Conservation (phyloP, 768 basidiomycete species). For the Podaxis mareebaensis region DNA sequence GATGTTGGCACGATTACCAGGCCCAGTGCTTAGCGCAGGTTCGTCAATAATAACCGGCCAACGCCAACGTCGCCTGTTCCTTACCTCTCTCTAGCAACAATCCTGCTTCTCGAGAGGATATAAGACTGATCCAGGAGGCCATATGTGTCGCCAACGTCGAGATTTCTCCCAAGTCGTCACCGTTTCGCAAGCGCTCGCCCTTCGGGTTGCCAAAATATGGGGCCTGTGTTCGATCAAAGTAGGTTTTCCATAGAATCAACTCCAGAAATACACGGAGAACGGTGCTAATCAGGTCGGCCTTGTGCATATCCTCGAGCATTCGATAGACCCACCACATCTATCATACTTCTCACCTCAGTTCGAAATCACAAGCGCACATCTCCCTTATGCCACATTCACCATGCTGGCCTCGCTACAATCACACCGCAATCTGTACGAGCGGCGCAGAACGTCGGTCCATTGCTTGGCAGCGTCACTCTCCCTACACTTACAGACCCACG, state of each 20-base stretch:
- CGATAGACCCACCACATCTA: not conserved
- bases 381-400: not conserved
- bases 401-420: not conserved
- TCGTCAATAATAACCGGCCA: not conserved
- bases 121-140: not conserved
- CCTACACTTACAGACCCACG: not conserved
- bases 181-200: not conserved
- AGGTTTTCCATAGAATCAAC: not conserved
- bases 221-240: not conserved
- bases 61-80: not conserved
- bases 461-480: not conserved
- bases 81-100: conserved; percentile 1
- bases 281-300: not conserved
- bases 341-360: not conserved
- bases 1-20: not conserved
- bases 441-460: not conserved
- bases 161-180: not conserved
- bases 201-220: not conserved
- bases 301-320: not conserved
- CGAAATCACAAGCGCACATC: not conserved
- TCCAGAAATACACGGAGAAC: not conserved
- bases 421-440: not conserved
- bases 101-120: not conserved
- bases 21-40: not conserved
- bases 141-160: not conserved